Conservation (phyloP, 257 asterid species). For the Orobanche coerulescens region DNA sequence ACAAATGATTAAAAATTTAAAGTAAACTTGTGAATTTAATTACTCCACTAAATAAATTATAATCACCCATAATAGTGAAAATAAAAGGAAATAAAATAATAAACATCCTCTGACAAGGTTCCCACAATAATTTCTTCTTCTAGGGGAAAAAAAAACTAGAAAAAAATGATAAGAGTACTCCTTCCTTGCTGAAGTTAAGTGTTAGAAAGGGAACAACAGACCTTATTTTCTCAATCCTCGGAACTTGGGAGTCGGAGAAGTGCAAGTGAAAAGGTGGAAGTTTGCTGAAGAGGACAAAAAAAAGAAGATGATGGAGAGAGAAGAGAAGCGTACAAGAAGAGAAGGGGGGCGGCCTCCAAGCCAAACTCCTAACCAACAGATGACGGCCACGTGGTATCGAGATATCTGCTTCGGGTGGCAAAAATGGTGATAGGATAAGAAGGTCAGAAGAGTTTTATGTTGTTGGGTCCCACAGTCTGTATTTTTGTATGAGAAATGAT, state of each 20-base stretch:
- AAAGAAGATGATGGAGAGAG: background rate
- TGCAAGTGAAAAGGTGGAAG: background rate
- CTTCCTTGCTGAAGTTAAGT: background rate
- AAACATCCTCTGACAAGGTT: background rate
- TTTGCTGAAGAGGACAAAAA: conserved; percentile 21
- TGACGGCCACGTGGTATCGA: conserved; percentile 33
- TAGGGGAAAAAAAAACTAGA: background rate
- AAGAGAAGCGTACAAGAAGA: conserved; percentile 29
- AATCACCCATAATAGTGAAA: conserved; percentile 4
- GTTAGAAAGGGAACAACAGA: background rate
- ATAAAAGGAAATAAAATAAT: background rate
- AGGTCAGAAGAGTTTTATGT: conserved; percentile 2
- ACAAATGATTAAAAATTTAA: conserved; percentile 12
- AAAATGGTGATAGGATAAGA: conserved; percentile 23
- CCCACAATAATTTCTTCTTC: background rate
- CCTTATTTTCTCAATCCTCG: conserved; percentile 18
- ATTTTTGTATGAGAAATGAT: too few relatives aligned
- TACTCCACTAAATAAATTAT: background rate
- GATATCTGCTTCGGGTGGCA: conserved; percentile 23
- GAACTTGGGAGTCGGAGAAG: conserved; percentile 6
- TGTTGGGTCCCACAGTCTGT: conserved; percentile 20
- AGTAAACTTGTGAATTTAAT: conserved; percentile 4
- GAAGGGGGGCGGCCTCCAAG: conserved; percentile 23
- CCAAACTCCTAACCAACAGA: conserved; percentile 34
- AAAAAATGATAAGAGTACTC: background rate